phyloP scores from a whole-genome alignment of 345 rosid species.

The Eutrema japonicum region DNA sequence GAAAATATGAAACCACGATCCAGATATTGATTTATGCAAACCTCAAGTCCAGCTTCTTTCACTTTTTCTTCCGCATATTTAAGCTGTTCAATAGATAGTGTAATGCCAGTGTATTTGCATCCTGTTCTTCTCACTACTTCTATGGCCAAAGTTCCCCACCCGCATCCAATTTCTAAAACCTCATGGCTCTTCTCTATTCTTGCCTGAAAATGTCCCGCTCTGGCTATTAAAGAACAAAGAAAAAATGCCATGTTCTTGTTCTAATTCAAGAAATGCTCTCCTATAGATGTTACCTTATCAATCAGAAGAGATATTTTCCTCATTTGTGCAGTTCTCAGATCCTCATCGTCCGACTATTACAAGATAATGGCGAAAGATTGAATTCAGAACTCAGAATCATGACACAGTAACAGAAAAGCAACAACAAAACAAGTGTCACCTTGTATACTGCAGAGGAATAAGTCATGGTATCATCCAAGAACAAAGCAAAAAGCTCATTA shows the following conservation, averaged over 20 bases:
- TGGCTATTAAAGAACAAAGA: not conserved
- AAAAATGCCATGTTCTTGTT: not conserved
- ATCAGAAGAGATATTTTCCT: constrained; percentile 67
- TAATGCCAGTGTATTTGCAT: constrained; percentile 84
- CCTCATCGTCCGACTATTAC: constrained; percentile 57
- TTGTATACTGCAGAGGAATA: constrained; percentile 79
- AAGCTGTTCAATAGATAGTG: constrained; percentile 74
- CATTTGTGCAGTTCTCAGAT: constrained; percentile 69
- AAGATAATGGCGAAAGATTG: not conserved
- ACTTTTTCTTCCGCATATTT: constrained; percentile 69
- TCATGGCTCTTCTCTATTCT: constrained; percentile 60
- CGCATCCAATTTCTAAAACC: constrained; percentile 86
- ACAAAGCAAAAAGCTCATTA: constrained; percentile 72
- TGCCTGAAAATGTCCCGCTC: constrained; percentile 45
- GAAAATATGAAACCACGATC: not conserved
- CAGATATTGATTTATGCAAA: constrained; percentile 22
- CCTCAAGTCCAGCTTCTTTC: constrained; percentile 88
- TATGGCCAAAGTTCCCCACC: constrained; percentile 92
- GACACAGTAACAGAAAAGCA: constrained; percentile 1
- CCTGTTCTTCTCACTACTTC: constrained; percentile 84
- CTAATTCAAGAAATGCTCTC: not conserved
- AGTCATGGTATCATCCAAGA: constrained; percentile 84
- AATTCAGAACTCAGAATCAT: not conserved
- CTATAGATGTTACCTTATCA: constrained; percentile 56
- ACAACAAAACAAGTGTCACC: constrained; percentile 36